Conservation (phyloP, 257 asterid species). For the Euphrasia confusa region DNA sequence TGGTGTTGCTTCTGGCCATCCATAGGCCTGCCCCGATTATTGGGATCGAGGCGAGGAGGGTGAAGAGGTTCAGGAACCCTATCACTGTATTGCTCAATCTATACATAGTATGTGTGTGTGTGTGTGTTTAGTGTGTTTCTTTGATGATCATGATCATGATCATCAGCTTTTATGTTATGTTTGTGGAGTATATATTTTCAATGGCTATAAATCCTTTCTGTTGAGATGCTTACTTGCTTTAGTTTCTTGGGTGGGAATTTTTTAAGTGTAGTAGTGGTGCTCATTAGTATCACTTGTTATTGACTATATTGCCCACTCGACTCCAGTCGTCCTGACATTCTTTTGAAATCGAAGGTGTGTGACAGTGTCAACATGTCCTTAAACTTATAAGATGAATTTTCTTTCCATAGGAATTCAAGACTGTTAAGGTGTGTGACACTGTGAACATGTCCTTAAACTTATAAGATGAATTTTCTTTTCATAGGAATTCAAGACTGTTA, state of each 20-base stretch:
- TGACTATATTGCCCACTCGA: too few species aligned
- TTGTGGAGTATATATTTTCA: slow-evolving; percentile 12
- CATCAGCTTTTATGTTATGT: background rate
- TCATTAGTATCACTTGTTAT: too few species aligned
- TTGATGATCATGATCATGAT: background rate
- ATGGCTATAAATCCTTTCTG: background rate
- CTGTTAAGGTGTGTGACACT: too few species aligned
- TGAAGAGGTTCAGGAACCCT: slow-evolving; percentile 85
- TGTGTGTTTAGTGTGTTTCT: slow-evolving; percentile 8
- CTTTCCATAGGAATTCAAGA: too few species aligned
- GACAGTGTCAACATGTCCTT: too few species aligned
- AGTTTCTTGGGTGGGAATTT: slow-evolving; percentile 20
- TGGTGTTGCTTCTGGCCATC: slow-evolving; percentile 82
- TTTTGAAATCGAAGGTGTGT: too few species aligned
- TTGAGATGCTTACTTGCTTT: slow-evolving; percentile 34
- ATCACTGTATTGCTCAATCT: slow-evolving; percentile 85
- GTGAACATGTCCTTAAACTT: too few species aligned
- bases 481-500: too few species aligned
- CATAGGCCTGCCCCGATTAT: slow-evolving; percentile 94
- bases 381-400: too few species aligned
- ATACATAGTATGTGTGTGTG: slow-evolving; percentile 36
- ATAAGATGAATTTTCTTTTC: too few species aligned
- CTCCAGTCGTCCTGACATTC: too few species aligned
- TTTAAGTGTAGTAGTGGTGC: too few species aligned
- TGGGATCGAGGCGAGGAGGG: slow-evolving; percentile 87